phyloP scores from a whole-genome alignment of 306 rosid species.

The Glycine tomentella region DNA sequence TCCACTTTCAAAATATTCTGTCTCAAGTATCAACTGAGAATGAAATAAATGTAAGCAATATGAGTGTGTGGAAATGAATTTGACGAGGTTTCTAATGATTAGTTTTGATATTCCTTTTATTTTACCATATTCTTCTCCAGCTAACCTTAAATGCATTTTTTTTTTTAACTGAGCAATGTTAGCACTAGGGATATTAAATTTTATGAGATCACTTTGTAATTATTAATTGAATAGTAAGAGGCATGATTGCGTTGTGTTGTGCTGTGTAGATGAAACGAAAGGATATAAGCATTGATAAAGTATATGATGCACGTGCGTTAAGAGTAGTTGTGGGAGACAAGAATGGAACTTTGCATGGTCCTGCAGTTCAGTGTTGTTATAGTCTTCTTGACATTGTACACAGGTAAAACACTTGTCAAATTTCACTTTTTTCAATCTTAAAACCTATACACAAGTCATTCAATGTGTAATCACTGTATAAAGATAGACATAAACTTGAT shows the following conservation, averaged over 20 bases:
- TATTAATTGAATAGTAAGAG: slow-evolving; percentile 33
- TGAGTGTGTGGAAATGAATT: slow-evolving; percentile 33
- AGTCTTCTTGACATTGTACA: slow-evolving; percentile 89
- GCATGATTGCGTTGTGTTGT: slow-evolving; percentile 39
- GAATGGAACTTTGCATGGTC: slow-evolving; percentile 90
- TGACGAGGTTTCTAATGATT: slow-evolving; percentile 32
- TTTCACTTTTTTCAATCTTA: slow-evolving; percentile 19
- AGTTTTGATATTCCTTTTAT: slow-evolving; percentile 27
- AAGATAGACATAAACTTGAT: slow-evolving; percentile 32
- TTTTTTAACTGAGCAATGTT: not conserved
- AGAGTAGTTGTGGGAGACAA: slow-evolving; percentile 98
- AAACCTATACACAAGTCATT: slow-evolving; percentile 5
- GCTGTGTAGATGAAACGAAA: slow-evolving; percentile 84
- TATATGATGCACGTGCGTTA: slow-evolving; percentile 94
- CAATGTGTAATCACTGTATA: slow-evolving; percentile 22
- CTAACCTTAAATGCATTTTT: slow-evolving; percentile 10
- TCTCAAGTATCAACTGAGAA: slow-evolving; percentile 11
- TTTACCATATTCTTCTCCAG: slow-evolving; percentile 21
- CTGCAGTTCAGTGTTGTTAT: slow-evolving; percentile 94
- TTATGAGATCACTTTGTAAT: slow-evolving; percentile 5
- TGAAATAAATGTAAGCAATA: slow-evolving; percentile 13
- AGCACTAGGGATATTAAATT: slow-evolving; percentile 16
- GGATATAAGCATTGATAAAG: slow-evolving; percentile 77
- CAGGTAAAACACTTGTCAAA: slow-evolving; percentile 62
- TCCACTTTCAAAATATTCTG: not conserved